Evolutionary conservation across 164 flowering plant genomes (phyloP).

Genomic region (Cinnamomum micranthum): DNA sequence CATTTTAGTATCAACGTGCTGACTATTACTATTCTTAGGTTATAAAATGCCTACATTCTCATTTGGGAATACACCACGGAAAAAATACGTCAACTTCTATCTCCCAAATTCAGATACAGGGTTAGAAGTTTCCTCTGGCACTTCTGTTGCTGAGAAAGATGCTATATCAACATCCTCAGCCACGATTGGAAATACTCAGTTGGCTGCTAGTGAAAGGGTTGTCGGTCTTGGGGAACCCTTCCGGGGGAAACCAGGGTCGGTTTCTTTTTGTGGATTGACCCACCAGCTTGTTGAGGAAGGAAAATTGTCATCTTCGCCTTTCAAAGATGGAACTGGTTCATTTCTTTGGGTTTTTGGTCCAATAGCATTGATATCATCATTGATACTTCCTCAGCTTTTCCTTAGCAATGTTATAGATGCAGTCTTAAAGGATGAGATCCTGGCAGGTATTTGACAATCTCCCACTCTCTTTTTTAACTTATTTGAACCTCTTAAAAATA

Average conservation of each 20-base stretch:
- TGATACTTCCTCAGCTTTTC: slow-evolving; percentile 66
- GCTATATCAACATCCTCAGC: neutral
- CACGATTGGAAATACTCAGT: neutral
- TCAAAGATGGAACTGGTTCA: slow-evolving; percentile 54
- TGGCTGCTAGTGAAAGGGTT: neutral
- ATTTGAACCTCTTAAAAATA: too few relatives aligned
- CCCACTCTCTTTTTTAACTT: neutral
- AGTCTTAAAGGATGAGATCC: slow-evolving; percentile 34
- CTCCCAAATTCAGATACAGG: slow-evolving; percentile 3
- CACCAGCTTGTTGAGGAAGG: slow-evolving; percentile 65
- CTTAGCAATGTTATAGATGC: slow-evolving; percentile 39
- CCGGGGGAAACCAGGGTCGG: slow-evolving; percentile 75
- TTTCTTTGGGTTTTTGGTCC: slow-evolving; percentile 72
- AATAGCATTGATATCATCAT: slow-evolving; percentile 52
- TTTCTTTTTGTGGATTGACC: slow-evolving; percentile 72
- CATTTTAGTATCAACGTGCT: neutral
- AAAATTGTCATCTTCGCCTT: slow-evolving; percentile 60
- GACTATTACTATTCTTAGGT: neutral
- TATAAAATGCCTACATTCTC: neutral
- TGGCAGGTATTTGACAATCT: slow-evolving; percentile 46
- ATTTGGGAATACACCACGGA: neutral
- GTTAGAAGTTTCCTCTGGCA: neutral
- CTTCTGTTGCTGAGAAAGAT: slow-evolving; percentile 11
- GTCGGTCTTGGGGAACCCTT: slow-evolving; percentile 37
- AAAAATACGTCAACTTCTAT: slow-evolving; percentile 3